Base-by-base conservation (phyloP, 2,329 filamentous ascomycete genomes). In the Aureobasidium sp. region DNA sequence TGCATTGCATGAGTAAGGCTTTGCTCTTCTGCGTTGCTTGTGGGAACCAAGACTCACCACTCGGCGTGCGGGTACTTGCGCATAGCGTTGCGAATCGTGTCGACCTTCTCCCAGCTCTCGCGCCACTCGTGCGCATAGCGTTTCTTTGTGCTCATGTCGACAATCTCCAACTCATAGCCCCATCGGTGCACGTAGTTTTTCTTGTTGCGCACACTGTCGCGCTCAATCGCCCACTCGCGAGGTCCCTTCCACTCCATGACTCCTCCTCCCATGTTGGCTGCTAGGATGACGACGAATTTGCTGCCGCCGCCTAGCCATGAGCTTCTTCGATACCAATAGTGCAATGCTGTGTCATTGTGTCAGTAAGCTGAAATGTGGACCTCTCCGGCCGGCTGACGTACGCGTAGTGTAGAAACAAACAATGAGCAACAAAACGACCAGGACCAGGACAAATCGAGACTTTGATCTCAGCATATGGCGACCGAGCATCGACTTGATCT, bases 241-340 rank as follows among this genome's bases (percentile, higher is more conserved):
- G 93, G 89, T 0, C 93, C 93, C 74, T 99, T 99, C 93, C 91
- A 96, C 70, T 96, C 93, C 91, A 97, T 97, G 8, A 99, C 94
- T 68, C 94, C 94, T 62, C 94, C 94, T 51, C 94, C 94, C 64
- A 95, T 83, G 70, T 99, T 99, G 60, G 94, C 92, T 25, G 89
- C 92, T 21, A 97, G 79, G 64, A 99, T 91, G 59, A 99, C 88
- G 65, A 99, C 94, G 70, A 88, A 92, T 69, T 96, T 97, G 70
- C 87, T 86, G 21, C 94, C 94, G 51, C 89, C 89, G 54, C 93
- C 92, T 3, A 95, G 79, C 74, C 81, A 81, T 37, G 85, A 77
- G 49, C 87, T 81, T 75, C 89, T 82, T 68, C 90, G 84, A 78
- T 89, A 96, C 63, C 74, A 70, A 64, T 79, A 77, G 60, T 80